Evolutionary conservation across 768 basidiomycete genomes (phyloP).

Genomic region (Coprinopsis sp.): DNA sequence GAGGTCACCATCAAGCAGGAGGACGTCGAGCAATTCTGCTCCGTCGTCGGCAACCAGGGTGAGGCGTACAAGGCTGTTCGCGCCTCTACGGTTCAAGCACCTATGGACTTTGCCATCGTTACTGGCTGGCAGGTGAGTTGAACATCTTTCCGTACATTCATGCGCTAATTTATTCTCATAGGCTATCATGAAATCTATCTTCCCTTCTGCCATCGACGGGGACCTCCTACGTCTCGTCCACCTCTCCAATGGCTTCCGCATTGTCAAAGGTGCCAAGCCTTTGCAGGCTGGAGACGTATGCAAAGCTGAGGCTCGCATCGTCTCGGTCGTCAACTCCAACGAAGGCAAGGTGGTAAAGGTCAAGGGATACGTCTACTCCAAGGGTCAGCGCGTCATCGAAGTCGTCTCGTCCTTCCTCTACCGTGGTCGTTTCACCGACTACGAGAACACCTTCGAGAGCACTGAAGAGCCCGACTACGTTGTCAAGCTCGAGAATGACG

Average conservation of each 20-base stretch:
- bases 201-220: slow-evolving; percentile 87
- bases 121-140: slow-evolving; percentile 91
- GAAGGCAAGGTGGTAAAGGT: slow-evolving; percentile 93
- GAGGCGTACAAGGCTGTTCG: slow-evolving; percentile 84
- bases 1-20: slow-evolving; percentile 75
- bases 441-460: slow-evolving; percentile 92
- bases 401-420: slow-evolving; percentile 95
- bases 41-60: slow-evolving; percentile 88
- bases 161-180: slow-evolving; percentile 25
- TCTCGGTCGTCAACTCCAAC: slow-evolving; percentile 85
- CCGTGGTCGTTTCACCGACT: slow-evolving; percentile 92
- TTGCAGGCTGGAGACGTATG: slow-evolving; percentile 86
- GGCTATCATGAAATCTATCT: slow-evolving; percentile 99
- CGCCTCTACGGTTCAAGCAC: slow-evolving; percentile 70
- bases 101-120: slow-evolving; percentile 99
- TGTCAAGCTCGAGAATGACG: slow-evolving; percentile 69
- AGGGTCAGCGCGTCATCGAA: slow-evolving; percentile 80
- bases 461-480: slow-evolving; percentile 86
- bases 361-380: slow-evolving; percentile 77
- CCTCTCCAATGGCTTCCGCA: slow-evolving; percentile 93
- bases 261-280: slow-evolving; percentile 71
- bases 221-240: slow-evolving; percentile 96
- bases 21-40: slow-evolving; percentile 85
- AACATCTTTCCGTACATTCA: neutral
- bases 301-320: slow-evolving; percentile 82